Conservation (phyloP, 116 monocot genomes). For the Papilionanthe hybrid region DNA sequence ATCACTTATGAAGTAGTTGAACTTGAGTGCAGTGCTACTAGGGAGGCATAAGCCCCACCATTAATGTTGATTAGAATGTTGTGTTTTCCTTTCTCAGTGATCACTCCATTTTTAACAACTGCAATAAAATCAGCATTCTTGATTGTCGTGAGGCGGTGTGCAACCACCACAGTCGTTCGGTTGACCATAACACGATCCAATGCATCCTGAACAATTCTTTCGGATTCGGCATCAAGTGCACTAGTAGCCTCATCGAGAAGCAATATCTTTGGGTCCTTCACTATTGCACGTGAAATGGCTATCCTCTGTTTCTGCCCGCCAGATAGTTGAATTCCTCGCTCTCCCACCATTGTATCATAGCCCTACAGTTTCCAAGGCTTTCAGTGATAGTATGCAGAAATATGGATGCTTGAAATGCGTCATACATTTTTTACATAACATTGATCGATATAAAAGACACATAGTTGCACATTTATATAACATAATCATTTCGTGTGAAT, state of each 20-base stretch:
- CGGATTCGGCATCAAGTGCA: slow-evolving; percentile 24
- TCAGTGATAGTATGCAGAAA: neutral
- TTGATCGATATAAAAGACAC: neutral
- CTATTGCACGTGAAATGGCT: slow-evolving; percentile 20
- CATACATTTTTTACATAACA: neutral
- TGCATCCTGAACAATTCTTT: slow-evolving; percentile 23
- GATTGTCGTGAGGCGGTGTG: slow-evolving; percentile 30
- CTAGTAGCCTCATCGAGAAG: slow-evolving; percentile 22
- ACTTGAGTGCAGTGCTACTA: slow-evolving; percentile 20
- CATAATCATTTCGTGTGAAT: neutral
- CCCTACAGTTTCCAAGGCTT: neutral
- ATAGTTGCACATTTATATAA: neutral
- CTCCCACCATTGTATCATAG: slow-evolving; percentile 10
- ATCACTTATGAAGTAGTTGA: neutral
- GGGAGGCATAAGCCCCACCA: slow-evolving; percentile 22
- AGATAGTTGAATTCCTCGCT: slow-evolving; percentile 9
- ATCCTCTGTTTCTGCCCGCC: slow-evolving; percentile 11
- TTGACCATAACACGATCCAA: slow-evolving; percentile 21
- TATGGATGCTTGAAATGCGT: neutral
- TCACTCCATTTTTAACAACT: slow-evolving; percentile 20
- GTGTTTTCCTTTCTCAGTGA: slow-evolving; percentile 31
- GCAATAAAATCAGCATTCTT: slow-evolving; percentile 24
- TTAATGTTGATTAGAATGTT: slow-evolving; percentile 16
- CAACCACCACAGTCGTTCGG: slow-evolving; percentile 19
- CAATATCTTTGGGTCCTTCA: slow-evolving; percentile 26